Evolutionary conservation across 2,329 filamentous ascomycete species (phyloP).

Genomic region (Fusarium sp.): DNA sequence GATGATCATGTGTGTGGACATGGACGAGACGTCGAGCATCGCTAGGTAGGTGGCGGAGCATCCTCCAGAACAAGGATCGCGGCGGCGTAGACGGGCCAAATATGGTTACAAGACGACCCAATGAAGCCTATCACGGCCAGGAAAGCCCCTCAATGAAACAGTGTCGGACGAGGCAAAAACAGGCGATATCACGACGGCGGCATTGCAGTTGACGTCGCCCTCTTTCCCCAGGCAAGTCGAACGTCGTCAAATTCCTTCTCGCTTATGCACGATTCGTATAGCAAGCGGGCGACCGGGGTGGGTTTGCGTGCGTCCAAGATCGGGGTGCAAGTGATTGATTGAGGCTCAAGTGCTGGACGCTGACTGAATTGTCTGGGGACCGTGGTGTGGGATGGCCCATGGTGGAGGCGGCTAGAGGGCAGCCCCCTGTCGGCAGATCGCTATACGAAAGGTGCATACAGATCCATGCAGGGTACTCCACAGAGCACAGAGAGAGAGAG

Average conservation of each 20-base stretch:
- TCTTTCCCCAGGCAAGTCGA: slow-evolving; percentile 1
- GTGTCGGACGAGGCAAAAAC: background rate
- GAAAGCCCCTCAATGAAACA: slow-evolving; percentile 8
- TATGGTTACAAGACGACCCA: background rate
- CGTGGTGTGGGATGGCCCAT: background rate
- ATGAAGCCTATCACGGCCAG: background rate
- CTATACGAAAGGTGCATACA: slow-evolving; percentile 42
- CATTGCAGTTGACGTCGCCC: slow-evolving; percentile 19
- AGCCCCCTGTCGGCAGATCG: slow-evolving; percentile 15
- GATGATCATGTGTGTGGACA: slow-evolving; percentile 7
- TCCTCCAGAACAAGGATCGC: slow-evolving; percentile 11
- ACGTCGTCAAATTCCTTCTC: slow-evolving; percentile 19
- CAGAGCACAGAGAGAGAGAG: too few species aligned
- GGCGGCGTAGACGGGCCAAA: background rate
- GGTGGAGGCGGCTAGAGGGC: slow-evolving; percentile 11
- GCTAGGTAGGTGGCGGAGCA: background rate
- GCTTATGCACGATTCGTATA: slow-evolving; percentile 48
- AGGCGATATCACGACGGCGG: slow-evolving; percentile 32
- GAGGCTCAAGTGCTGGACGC: slow-evolving; percentile 37
- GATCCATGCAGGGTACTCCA: slow-evolving; percentile 1
- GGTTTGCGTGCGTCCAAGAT: slow-evolving; percentile 14
- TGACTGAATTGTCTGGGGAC: slow-evolving; percentile 25
- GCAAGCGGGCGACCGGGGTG: slow-evolving; percentile 21
- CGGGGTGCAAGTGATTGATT: slow-evolving; percentile 34
- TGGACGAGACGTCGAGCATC: slow-evolving; percentile 1